phyloP scores from a whole-genome alignment of 2,329 filamentous ascomycete species.

The Arthrobotrys conoides region DNA sequence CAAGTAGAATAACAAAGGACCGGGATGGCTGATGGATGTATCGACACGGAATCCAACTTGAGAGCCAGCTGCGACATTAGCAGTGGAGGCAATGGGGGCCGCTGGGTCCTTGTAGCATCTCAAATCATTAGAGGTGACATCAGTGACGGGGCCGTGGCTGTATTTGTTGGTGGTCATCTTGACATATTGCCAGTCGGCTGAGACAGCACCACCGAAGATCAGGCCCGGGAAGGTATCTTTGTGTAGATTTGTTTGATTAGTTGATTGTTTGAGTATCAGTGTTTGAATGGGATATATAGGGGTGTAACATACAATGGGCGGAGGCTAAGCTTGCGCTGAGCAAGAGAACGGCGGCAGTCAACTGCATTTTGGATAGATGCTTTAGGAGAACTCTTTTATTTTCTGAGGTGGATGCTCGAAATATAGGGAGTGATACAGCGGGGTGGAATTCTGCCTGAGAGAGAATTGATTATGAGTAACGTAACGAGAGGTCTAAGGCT shows the following conservation, averaged over 20 bases:
- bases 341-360: constrained; percentile 36
- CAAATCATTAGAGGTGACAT: constrained; percentile 67
- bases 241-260: neutral
- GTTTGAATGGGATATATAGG: neutral
- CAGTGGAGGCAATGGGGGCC: constrained; percentile 66
- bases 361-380: constrained; percentile 35
- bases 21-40: constrained; percentile 67
- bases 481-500: neutral
- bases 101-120: constrained; percentile 69
- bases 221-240: constrained; percentile 66
- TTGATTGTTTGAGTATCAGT: neutral
- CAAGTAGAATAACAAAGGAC: constrained; percentile 68
- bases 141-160: constrained; percentile 67
- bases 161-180: constrained; percentile 67
- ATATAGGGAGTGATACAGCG: neutral
- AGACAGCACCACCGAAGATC: constrained; percentile 68
- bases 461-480: neutral
- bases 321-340: constrained; percentile 48
- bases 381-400: too few relatives aligned
- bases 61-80: constrained; percentile 67
- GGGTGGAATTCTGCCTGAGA: neutral
- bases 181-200: constrained; percentile 70
- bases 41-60: constrained; percentile 63
- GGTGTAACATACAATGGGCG: constrained; percentile 43
- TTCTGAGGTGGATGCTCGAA: neutral